phyloP scores from a whole-genome alignment of 768 basidiomycete species.

The Gautieria morchelliformis region DNA sequence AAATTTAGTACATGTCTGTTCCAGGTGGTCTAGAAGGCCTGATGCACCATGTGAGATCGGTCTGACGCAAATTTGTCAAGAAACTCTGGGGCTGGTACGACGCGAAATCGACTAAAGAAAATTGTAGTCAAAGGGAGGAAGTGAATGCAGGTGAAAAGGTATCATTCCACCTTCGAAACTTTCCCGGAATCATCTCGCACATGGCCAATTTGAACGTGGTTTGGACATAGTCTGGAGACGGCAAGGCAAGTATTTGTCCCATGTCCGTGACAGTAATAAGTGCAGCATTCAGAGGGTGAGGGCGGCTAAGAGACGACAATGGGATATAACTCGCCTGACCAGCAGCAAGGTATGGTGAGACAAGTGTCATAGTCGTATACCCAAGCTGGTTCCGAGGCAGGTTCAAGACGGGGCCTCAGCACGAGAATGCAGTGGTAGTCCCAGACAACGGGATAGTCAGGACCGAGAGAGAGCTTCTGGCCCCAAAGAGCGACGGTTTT shows the following conservation, averaged over 20 bases:
- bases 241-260: not conserved
- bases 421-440: conserved; percentile 67
- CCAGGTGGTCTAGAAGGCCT: not conserved
- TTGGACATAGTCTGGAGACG: conserved; percentile 32
- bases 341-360: conserved; percentile 38
- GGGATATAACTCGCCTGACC: conserved; percentile 33
- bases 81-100: conserved; percentile 42
- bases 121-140: too few species aligned
- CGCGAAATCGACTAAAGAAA: conserved; percentile 45
- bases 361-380: conserved; percentile 62
- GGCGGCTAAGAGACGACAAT: not conserved
- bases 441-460: conserved; percentile 43
- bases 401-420: conserved; percentile 27
- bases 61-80: conserved; percentile 62
- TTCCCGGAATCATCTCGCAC: conserved; percentile 17
- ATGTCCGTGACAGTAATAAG: not conserved
- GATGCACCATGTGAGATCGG: conserved; percentile 61
- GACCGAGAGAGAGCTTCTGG: conserved; percentile 36
- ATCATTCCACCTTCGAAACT: conserved; percentile 36
- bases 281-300: too few species aligned
- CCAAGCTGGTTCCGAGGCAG: conserved; percentile 28
- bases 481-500: conserved; percentile 59
- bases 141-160: not conserved
- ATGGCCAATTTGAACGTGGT: conserved; percentile 27
- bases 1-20: not conserved